Conservation (phyloP, 192 early-diverging fungal species). For the Linnemannia elongata region DNA sequence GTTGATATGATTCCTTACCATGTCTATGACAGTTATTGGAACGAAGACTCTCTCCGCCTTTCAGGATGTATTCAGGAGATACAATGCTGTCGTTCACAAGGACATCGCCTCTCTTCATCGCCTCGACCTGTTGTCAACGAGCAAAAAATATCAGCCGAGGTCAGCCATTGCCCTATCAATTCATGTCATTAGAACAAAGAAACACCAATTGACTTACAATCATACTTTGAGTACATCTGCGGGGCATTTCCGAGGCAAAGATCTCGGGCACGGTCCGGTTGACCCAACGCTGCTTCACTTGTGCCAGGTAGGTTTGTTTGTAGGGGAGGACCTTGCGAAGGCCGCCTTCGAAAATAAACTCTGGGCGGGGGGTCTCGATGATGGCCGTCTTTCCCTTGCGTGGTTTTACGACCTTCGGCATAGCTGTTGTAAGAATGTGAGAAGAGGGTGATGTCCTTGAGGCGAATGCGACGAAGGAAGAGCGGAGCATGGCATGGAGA, state of each 20-base stretch:
- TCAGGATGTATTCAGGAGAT: constrained; percentile 38
- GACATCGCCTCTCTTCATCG: constrained; percentile 48
- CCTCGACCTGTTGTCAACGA: constrained; percentile 13
- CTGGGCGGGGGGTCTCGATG: constrained; percentile 15
- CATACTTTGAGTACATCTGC: constrained; percentile 43
- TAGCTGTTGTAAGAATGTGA: not conserved
- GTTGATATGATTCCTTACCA: constrained; percentile 5
- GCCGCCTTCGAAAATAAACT: constrained; percentile 37
- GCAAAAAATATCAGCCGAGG: not conserved
- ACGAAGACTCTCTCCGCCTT: constrained; percentile 44
- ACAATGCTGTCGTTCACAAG: constrained; percentile 35
- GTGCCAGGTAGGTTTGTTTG: constrained; percentile 34
- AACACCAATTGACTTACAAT: constrained; percentile 18
- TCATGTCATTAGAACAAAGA: not conserved
- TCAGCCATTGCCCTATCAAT: not conserved
- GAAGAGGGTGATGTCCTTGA: not conserved
- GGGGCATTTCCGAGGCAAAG: constrained; percentile 54
- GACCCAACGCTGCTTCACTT: constrained; percentile 50
- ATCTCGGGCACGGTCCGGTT: constrained; percentile 45
- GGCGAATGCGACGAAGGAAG: not conserved
- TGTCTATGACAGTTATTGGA: constrained; percentile 51
- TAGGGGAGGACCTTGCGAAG: constrained; percentile 48
- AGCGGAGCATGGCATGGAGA: constrained; percentile 1
- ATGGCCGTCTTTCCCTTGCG: constrained; percentile 13
- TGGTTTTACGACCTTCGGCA: constrained; percentile 35